These are phyloP conservation scores for Phlebiopsis gigantea DNA, from an alignment of 768 basidiomycete genomes.

Conservation along the genomic window DNA sequence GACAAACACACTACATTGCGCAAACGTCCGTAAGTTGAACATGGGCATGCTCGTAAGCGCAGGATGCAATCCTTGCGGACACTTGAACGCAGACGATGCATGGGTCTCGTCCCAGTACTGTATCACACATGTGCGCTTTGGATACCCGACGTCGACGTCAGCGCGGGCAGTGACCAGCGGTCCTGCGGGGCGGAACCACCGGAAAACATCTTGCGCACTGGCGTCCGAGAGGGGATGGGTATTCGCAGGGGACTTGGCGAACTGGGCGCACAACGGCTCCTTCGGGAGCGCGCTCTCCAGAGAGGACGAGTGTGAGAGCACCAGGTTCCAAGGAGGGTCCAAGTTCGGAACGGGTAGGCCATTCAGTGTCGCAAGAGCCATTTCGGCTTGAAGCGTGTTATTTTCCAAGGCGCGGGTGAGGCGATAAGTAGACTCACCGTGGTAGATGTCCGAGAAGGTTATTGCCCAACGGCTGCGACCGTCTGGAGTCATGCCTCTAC, in stretches of 20 bases:
- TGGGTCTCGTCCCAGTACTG: conserved; percentile 8
- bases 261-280: neutral
- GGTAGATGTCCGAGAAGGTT: neutral
- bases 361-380: conserved; percentile 9
- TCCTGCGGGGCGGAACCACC: conserved; percentile 3
- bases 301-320: conserved; percentile 1
- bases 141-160: neutral
- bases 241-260: neutral
- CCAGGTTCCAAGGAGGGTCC: neutral
- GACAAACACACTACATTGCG: conserved; percentile 2
- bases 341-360: neutral
- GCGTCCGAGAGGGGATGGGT: neutral
- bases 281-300: neutral
- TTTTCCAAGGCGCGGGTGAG: neutral
- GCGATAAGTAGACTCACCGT: neutral
- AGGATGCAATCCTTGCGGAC: neutral
- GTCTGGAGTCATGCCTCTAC: neutral
- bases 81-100: neutral
- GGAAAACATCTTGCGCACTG: neutral
- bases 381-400: conserved; percentile 2
- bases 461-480: neutral
- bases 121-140: conserved; percentile 1
- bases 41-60: neutral
- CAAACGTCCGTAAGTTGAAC: conserved; percentile 6
- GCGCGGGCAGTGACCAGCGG: conserved; percentile 3